Base-by-base conservation (phyloP, 2,329 filamentous ascomycete genomes). In the Neonectria neomacrospora region DNA sequence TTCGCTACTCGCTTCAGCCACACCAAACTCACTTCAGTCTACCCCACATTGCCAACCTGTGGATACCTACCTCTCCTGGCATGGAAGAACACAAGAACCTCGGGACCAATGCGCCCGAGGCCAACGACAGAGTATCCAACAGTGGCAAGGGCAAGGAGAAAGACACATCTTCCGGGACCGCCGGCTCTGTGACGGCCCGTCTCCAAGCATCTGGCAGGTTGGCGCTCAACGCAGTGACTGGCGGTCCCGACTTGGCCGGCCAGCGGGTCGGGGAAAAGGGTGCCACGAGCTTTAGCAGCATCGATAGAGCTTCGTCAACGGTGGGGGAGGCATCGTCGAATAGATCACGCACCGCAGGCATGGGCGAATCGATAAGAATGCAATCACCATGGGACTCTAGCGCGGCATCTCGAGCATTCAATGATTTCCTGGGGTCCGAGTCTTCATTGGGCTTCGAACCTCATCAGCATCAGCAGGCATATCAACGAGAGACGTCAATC, bases 391-490 rank as follows among this genome's bases (percentile, higher is more conserved):
- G 64, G 11, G 61, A 64, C 16, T 70, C 78, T 11, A 71, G 79
- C 5, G 66, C 71, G 16, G 74, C 77, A 48, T 79, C 80, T 45
- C 74, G 68, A 45, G 71, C 73, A 12, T 69, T 69, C 42, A 65
- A 74, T 53, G 74, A 76, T 23, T 68, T 67, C 57, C 64, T 66
- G n/a, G 58, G 41, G 51, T 64, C 62, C 18, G 63, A 65, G 20
- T 52, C 59, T 41, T 65, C 61, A 2, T 39, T 73, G 32, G 52
- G 53, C 18, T 9, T 58, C 41, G 65, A 65, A 32, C 42, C 56
- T 28, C 26, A 30, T 20, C 48, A 41, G n/a, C 47, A 28, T 14
- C 26, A 60, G 18, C 50, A 20, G n/a, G 30, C 34, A 2, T 6
- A 26, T 14, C 41, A 37, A 23, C 18, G 44, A 47, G 22, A 41